Evolutionary conservation across 1,284 basidiomycete species (phyloP), one percentile per base, ranked within the genome.

Genomic region (Sanghuangporus sanghuang): DNA sequence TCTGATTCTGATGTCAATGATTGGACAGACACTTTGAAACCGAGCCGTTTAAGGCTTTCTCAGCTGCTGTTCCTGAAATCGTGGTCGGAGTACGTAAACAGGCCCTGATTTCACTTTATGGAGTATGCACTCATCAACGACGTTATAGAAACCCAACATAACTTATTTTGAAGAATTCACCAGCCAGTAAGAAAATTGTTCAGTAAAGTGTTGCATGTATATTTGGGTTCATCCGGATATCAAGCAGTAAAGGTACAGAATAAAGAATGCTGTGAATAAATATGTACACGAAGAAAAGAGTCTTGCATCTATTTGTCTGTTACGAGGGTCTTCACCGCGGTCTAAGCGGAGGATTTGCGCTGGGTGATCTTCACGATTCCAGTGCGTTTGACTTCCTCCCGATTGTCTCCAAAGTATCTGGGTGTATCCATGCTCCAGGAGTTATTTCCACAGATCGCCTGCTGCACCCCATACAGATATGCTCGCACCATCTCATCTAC

Each of bases 361-460:
- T n/a, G 18, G 12, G 8, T 52, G 12, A 52, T 8, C 53, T 54
- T 38, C 5, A 38, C 53, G n/a, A 38, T n/a, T 16, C 40, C 53
- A 9, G 53, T 54, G 12, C 36, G 16, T 38, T 54, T 54, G 2
- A 54, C 53, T 12, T 54, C 75, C 27, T 75, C 66, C 64, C 79
- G 77, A 59, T 75, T 71, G 54, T 75, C 69, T 55, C 82, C 82
- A 69, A 86, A 86, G 72, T 54, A 61, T 6, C 59, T 39, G 9
- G 16, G n/a, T 11, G 32, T 54, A 32, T 53, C 59, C 8, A 61
- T n/a, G 49, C 49, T 40, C 49, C 59, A 61, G 5, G 4, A 14
- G 27, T 23, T 18, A 14, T 42, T 16, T 9, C 59, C 59, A 38
- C 35, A 39, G 1, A 61, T n/a, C 14, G 8, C 36, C n/a, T 61